A percentile compares a stretch with the other conserved stretches of the same genome.
These are phyloP conservation scores for Sclerotinia minor DNA, from an alignment of 2,329 filamentous ascomycete species.

Conservation along the genomic window DNA sequence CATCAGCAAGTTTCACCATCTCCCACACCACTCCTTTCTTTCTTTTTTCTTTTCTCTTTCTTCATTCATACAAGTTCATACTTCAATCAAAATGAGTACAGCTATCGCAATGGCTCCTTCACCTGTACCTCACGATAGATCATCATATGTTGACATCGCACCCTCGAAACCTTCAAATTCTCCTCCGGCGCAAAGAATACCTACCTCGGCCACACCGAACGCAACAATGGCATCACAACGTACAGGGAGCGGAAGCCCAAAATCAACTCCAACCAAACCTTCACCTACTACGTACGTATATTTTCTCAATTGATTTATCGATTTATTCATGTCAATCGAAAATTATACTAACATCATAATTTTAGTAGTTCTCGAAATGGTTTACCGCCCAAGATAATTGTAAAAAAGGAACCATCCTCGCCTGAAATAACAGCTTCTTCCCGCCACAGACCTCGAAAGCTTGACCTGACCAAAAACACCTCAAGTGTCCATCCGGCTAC, in stretches of 20 bases:
- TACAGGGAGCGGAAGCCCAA: constrained; percentile 57
- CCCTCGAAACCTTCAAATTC: constrained; percentile 41
- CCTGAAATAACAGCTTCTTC: constrained; percentile 69
- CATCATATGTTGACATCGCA: constrained; percentile 55
- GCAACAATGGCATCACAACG: constrained; percentile 48
- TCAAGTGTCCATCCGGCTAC: constrained; percentile 54
- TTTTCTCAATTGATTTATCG: constrained; percentile 40
- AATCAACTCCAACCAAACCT: constrained; percentile 50
- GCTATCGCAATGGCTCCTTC: constrained; percentile 69
- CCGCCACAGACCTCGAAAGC: constrained; percentile 72
- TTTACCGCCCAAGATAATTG: constrained; percentile 73
- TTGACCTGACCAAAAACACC: constrained; percentile 72
- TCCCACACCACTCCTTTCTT: not conserved
- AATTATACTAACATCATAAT: constrained; percentile 29
- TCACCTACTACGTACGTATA: constrained; percentile 61
- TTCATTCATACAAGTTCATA: not conserved
- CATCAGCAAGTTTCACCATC: constrained; percentile 25
- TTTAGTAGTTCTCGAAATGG: constrained; percentile 54
- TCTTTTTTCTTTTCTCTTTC: constrained; percentile 1
- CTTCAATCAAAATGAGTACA: constrained; percentile 58
- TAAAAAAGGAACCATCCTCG: constrained; percentile 94
- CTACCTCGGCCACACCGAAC: constrained; percentile 46
- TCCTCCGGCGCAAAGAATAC: constrained; percentile 37
- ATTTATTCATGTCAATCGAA: not conserved
- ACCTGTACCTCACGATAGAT: constrained; percentile 65